Conservation (phyloP, 1,139 yeast genomes). For the Kodamaea sp. region DNA sequence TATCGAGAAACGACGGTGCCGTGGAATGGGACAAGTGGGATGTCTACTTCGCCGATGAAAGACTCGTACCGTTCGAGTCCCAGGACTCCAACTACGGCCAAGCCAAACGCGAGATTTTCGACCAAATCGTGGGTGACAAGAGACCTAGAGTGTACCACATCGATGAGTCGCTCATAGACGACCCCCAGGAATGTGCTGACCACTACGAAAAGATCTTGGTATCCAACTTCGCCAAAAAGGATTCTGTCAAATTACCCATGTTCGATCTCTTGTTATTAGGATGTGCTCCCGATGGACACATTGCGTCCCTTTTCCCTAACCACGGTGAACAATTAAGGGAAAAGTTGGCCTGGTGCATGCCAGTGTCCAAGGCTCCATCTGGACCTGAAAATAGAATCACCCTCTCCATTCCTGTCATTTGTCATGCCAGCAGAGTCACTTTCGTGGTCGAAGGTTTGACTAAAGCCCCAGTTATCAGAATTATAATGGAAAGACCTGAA, state of each 20-base stretch:
- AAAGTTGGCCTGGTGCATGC: slow-evolving; percentile 93
- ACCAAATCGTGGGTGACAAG: slow-evolving; percentile 53
- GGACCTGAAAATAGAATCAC: slow-evolving; percentile 90
- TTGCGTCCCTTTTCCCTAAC: slow-evolving; percentile 92
- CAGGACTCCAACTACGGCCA: slow-evolving; percentile 87
- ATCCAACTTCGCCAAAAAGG: slow-evolving; percentile 92
- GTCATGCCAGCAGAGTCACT: slow-evolving; percentile 90
- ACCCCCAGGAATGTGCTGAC: slow-evolving; percentile 95
- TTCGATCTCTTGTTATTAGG: slow-evolving; percentile 89
- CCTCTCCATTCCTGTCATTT: slow-evolving; percentile 89
- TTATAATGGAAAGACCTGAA: slow-evolving; percentile 96
- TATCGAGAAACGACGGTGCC: slow-evolving; percentile 58
- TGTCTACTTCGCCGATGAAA: slow-evolving; percentile 71
- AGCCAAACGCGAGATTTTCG: slow-evolving; percentile 81
- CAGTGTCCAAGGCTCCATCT: slow-evolving; percentile 88
- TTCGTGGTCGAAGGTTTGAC: slow-evolving; percentile 96
- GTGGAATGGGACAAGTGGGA: slow-evolving; percentile 87
- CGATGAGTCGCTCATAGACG: slow-evolving; percentile 72
- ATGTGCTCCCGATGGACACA: slow-evolving; percentile 98
- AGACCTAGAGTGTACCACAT: slow-evolving; percentile 80
- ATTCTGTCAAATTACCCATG: slow-evolving; percentile 91
- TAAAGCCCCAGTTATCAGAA: slow-evolving; percentile 89
- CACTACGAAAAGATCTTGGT: slow-evolving; percentile 83
- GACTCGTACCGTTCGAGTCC: slow-evolving; percentile 67
- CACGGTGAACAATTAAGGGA: slow-evolving; percentile 84